Evolutionary conservation across 805 yeast species (phyloP).

Genomic region (Starmerella sp.): DNA sequence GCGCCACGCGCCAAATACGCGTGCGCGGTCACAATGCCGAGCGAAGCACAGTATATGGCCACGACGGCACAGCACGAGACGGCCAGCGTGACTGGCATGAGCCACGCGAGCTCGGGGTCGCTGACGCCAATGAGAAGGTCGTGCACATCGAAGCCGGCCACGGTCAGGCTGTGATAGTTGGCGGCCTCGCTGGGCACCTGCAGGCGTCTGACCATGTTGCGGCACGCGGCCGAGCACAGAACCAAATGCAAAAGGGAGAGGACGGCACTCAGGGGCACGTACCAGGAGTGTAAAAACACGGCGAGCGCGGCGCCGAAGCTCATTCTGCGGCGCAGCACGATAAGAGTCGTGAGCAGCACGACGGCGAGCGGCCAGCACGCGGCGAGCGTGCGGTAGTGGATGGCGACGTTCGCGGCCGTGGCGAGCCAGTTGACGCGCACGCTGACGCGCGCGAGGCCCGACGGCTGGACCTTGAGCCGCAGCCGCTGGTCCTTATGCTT

Average conservation of each 20-base stretch:
- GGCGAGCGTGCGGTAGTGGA: conserved; percentile 61
- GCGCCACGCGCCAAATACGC: background rate
- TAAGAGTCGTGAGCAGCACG: conserved; percentile 15
- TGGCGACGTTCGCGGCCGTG: conserved; percentile 56
- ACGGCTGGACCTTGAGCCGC: background rate
- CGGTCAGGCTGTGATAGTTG: conserved; percentile 21
- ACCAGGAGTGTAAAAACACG: background rate
- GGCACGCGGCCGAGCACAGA: conserved; percentile 22
- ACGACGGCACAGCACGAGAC: conserved; percentile 15
- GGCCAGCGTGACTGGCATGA: conserved; percentile 13
- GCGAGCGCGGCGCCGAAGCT: conserved; percentile 30
- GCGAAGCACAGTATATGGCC: conserved; percentile 6
- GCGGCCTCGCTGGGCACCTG: conserved; percentile 25
- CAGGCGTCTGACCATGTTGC: conserved; percentile 18
- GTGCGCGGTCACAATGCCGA: background rate
- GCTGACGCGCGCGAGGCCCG: background rate
- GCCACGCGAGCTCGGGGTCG: conserved; percentile 20
- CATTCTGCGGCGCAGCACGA: background rate
- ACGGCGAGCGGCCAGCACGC: conserved; percentile 46
- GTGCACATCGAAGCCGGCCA: conserved; percentile 17
- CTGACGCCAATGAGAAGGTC: conserved; percentile 21
- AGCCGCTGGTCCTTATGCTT: background rate
- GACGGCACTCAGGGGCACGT: conserved; percentile 15
- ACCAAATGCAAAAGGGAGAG: conserved; percentile 26
- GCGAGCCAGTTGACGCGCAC: conserved; percentile 39